These are phyloP conservation scores for Colletotrichum sp. DNA, from an alignment of 2,329 filamentous ascomycete species.

Conservation along the genomic window DNA sequence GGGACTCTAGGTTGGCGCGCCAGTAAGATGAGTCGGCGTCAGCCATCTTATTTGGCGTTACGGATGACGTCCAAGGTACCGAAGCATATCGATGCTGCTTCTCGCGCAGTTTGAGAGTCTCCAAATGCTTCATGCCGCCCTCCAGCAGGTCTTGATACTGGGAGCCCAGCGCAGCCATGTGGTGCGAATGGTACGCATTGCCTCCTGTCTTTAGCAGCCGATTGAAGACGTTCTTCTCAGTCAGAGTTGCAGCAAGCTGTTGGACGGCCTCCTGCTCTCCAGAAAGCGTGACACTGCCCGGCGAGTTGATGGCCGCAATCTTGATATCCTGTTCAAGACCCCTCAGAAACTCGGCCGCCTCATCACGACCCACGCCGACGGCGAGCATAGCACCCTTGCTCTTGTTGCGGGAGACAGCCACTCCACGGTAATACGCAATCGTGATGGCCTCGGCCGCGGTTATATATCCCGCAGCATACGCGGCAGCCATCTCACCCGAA, in stretches of 20 bases:
- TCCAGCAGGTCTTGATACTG: neutral
- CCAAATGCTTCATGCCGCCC: neutral
- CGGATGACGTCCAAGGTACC: neutral
- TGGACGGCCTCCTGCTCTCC: neutral
- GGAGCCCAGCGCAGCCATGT: neutral
- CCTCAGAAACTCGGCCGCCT: neutral
- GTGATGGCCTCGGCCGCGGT: constrained; percentile 38
- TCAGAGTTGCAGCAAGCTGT: neutral
- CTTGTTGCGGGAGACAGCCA: neutral
- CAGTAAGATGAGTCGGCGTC: neutral
- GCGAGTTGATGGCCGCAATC: neutral
- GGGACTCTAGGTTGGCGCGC: neutral
- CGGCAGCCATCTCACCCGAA: constrained; percentile 48
- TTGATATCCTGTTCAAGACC: neutral
- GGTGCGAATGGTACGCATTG: neutral
- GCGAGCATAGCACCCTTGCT: constrained; percentile 39
- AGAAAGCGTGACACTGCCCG: neutral
- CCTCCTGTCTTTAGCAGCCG: neutral
- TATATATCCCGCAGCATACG: constrained; percentile 43
- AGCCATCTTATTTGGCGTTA: neutral
- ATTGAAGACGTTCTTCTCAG: neutral
- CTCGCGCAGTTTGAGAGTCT: neutral
- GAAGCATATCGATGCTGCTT: neutral
- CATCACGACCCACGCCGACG: constrained; percentile 35
- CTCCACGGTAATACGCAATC: constrained; percentile 43